A percentile compares a stretch with the other conserved stretches of the same genome.
These are phyloP conservation scores for Funneliformis geosporum DNA, from an alignment of 192 early-diverging fungal species.

Conservation along the genomic window DNA sequence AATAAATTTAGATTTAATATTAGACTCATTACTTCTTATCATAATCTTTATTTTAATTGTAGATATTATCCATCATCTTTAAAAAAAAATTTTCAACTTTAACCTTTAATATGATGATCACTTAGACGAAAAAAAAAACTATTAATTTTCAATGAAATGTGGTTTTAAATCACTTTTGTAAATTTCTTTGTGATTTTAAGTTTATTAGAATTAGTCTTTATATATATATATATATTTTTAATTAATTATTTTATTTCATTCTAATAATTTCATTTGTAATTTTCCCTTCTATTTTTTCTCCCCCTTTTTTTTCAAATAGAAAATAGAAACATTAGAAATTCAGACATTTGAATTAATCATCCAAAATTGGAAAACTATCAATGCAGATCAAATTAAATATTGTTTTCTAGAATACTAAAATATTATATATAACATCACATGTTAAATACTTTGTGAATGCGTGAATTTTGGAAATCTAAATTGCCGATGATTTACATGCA, in stretches of 20 bases:
- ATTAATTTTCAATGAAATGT: background rate
- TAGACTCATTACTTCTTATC: background rate
- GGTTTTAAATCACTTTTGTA: background rate
- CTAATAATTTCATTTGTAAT: background rate
- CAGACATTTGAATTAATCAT: background rate
- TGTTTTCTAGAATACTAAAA: too few relatives aligned
- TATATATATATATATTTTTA: background rate
- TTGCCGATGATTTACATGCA: background rate
- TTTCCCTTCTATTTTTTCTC: background rate
- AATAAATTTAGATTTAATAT: background rate
- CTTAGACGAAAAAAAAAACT: background rate
- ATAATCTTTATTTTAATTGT: background rate
- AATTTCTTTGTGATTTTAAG: background rate
- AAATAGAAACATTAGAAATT: background rate
- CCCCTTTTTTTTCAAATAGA: background rate
- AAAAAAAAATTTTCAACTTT: background rate
- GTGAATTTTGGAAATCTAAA: too few relatives aligned
- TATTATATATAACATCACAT: too few relatives aligned
- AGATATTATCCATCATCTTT: background rate
- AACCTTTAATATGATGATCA: background rate
- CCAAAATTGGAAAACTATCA: background rate
- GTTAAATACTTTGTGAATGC: too few relatives aligned
- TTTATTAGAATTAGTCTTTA: background rate
- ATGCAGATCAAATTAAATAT: background rate
- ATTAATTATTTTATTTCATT: background rate